Evolutionary conservation across 2,329 filamentous ascomycete genomes (phyloP).

Genomic region (Clarireedia homoeocarpa): DNA sequence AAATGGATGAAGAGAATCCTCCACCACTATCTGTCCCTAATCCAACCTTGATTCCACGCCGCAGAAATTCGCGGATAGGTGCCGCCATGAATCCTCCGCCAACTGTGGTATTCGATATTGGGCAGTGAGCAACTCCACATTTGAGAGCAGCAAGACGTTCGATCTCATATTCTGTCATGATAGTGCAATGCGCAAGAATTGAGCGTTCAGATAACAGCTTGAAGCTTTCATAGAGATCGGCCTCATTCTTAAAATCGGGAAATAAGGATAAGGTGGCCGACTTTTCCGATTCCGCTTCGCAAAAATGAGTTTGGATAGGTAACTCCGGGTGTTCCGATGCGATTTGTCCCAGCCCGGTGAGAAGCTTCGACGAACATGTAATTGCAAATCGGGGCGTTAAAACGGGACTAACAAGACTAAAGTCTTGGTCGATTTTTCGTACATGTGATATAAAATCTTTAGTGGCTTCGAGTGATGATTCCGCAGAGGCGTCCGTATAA

Average conservation of each 20-base stretch:
- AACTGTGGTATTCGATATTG: slow-evolving; percentile 55
- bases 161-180: slow-evolving; percentile 50
- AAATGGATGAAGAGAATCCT: slow-evolving; percentile 52
- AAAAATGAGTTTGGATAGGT: slow-evolving; percentile 60
- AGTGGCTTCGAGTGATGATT: slow-evolving; percentile 28
- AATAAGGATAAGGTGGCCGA: slow-evolving; percentile 46
- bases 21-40: slow-evolving; percentile 58
- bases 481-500: slow-evolving; percentile 38
- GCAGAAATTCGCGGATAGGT: slow-evolving; percentile 49
- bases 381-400: slow-evolving; percentile 16
- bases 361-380: slow-evolving; percentile 46
- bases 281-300: slow-evolving; percentile 56
- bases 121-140: slow-evolving; percentile 58
- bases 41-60: slow-evolving; percentile 54
- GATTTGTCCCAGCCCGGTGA: slow-evolving; percentile 48
- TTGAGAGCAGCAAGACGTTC: slow-evolving; percentile 36
- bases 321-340: slow-evolving; percentile 40
- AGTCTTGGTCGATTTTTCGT: slow-evolving; percentile 40
- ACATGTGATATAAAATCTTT: slow-evolving; percentile 13
- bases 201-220: slow-evolving; percentile 45
- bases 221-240: slow-evolving; percentile 49
- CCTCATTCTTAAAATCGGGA: slow-evolving; percentile 47
- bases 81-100: slow-evolving; percentile 56
- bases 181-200: slow-evolving; percentile 61
- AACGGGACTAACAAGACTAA: slow-evolving; percentile 46